Evolutionary conservation across 768 basidiomycete species (phyloP), one percentile per base, ranked within the genome.

Genomic region (Termitomyces sp.): DNA sequence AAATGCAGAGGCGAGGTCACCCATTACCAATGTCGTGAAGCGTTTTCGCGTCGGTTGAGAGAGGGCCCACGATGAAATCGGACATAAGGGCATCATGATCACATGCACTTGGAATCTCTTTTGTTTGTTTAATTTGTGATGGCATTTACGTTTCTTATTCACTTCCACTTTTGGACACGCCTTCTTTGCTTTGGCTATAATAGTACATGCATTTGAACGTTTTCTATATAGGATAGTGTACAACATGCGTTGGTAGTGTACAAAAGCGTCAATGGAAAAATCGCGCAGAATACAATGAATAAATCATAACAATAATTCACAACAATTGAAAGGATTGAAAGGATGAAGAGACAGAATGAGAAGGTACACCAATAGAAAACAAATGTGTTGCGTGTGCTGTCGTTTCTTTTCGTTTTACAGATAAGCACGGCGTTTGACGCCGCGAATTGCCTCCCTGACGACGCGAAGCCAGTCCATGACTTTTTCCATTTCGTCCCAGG

Each of bases 21-120:
- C 0, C 96, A 98, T 72, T 94, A 95, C 69, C 91, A 96, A 61
- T 98, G 95, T 68, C 87, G 94, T 28, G 95, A 97, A 68, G 79
- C 80, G 0, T 97, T 94, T 67, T 76, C 90, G 10, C 75, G 71
- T 50, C 80, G 74, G 57, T 65, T 88, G 54, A 78, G 77, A 46
- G 79, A 81, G 59, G 72, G 64, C 33, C 61, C 68, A 58, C 66
- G 68, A 56, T 57, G 38, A 49, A 57, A 48, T 36, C 38, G 57
- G 53, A 58, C 50, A 24, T 30, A 40, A 4, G 8, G 18, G 12
- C n/a, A 10, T 30, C 42, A 43, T 22, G 20, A 36, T 36, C 36
- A 36, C 16, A 38, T 18, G 16, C 16, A 7, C 6, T 8, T 8
- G 38, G 38, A 8, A 18, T 38, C 0, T 16, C 36, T 16, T 16